A percentile compares a stretch with the other conserved stretches of the same genome.
phyloP scores from a whole-genome alignment of 805 yeast species.

The Danielozyma ontarioensis region DNA sequence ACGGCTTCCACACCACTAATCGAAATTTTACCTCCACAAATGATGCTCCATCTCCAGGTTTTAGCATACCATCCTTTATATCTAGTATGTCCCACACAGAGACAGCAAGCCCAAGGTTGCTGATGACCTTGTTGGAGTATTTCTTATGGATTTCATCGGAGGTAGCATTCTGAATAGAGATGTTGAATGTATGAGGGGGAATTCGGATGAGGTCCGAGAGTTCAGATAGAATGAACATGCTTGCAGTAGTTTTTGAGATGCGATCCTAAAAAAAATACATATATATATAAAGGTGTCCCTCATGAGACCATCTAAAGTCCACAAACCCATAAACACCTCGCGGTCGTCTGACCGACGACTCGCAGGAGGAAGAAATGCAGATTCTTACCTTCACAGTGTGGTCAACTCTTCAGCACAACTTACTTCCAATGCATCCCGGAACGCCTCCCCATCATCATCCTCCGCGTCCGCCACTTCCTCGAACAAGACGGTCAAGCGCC shows the following conservation, averaged over 20 bases:
- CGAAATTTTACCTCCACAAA: constrained; percentile 73
- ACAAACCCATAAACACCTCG: neutral
- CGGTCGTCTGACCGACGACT: too few species aligned
- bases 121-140: constrained; percentile 80
- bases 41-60: constrained; percentile 93
- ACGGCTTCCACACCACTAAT: constrained; percentile 83
- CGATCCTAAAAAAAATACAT: too few species aligned
- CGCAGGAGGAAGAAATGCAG: constrained; percentile 6
- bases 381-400: constrained; percentile 3
- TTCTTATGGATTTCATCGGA: constrained; percentile 77
- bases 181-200: constrained; percentile 77
- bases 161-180: constrained; percentile 67
- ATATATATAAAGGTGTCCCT: neutral
- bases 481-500: constrained; percentile 33
- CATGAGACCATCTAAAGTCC: neutral
- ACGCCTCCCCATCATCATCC: neutral
- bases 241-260: too few species aligned
- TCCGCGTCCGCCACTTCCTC: neutral
- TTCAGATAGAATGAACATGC: constrained; percentile 81
- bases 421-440: constrained; percentile 1
- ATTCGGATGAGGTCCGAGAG: constrained; percentile 81
- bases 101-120: constrained; percentile 78
- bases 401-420: neutral
- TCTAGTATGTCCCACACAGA: constrained; percentile 77
- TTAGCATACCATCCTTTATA: constrained; percentile 84